Conservation (phyloP, 208 protist species). For the Leishmania aethiopica region DNA sequence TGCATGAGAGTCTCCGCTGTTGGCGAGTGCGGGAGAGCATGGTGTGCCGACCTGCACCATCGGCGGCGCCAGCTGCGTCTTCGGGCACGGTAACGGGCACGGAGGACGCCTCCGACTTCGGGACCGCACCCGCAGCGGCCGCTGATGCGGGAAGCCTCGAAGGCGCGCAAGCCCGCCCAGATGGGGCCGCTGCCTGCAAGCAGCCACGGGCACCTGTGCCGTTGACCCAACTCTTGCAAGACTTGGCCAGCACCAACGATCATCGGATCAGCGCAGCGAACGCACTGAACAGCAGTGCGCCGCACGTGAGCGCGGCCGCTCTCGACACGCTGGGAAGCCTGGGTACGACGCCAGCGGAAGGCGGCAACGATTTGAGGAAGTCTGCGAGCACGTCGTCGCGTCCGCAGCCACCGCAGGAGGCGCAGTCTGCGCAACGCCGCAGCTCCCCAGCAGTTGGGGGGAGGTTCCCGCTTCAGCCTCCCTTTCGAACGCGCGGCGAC, state of each 20-base stretch:
- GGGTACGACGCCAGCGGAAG: background rate
- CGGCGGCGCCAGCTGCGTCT: background rate
- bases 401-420: background rate
- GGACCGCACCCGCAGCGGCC: background rate
- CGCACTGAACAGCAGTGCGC: background rate
- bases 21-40: constrained; percentile 27
- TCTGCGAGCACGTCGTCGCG: background rate
- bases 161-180: background rate
- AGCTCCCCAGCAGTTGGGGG: background rate
- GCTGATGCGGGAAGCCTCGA: background rate
- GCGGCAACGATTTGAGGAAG: background rate
- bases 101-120: background rate
- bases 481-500: constrained; percentile 48
- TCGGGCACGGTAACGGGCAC: background rate
- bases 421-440: background rate
- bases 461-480: constrained; percentile 34
- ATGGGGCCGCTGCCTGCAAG: background rate
- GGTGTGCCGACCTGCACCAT: constrained; percentile 1
- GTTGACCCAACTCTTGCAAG: constrained; percentile 9
- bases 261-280: background rate
- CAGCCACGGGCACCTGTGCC: constrained; percentile 2
- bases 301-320: background rate
- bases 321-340: background rate
- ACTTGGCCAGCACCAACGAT: background rate
- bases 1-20: constrained; percentile 41